Conservation (phyloP, 2,329 filamentous ascomycete species). For the Neonectria punicea region DNA sequence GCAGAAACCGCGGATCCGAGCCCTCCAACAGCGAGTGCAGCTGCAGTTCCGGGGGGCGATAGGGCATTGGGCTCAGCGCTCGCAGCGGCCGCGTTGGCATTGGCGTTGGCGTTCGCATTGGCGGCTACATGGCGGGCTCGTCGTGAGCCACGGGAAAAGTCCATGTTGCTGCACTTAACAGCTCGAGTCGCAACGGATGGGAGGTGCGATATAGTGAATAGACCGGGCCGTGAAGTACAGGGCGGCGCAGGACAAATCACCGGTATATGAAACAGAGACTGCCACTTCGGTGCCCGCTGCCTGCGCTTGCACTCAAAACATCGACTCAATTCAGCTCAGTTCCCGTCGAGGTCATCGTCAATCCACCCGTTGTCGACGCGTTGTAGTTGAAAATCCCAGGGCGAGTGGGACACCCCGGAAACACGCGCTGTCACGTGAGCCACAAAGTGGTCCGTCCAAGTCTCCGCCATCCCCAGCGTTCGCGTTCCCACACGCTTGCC, state of each 20-base stretch:
- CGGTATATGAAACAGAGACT: neutral
- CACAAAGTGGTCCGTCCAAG: neutral
- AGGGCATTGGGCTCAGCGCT: slow-evolving; percentile 10
- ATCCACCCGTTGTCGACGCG: neutral
- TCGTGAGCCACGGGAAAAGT: slow-evolving; percentile 46
- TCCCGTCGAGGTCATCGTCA: neutral
- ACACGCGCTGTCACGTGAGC: slow-evolving; percentile 24
- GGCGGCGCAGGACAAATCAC: neutral
- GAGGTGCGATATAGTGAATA: neutral
- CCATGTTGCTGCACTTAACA: slow-evolving; percentile 31
- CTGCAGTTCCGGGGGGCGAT: slow-evolving; percentile 21
- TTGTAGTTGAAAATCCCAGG: slow-evolving; percentile 2
- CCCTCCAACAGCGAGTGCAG: slow-evolving; percentile 31
- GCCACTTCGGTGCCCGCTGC: neutral
- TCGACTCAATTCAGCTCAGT: neutral
- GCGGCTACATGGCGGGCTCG: slow-evolving; percentile 46
- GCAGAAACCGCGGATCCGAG: slow-evolving; percentile 33
- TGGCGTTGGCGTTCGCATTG: slow-evolving; percentile 15
- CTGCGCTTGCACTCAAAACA: neutral
- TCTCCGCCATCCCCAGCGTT: neutral
- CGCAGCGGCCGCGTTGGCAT: slow-evolving; percentile 6
- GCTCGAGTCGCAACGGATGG: neutral
- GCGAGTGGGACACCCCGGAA: slow-evolving; percentile 1
- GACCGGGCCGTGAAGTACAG: too few species aligned
- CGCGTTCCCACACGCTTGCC: neutral